Percentiles rank a stretch among this genome's conserved stretches.
Conservation (phyloP, 2,329 filamentous ascomycete species). For the Blastomyces gilchristii region DNA sequence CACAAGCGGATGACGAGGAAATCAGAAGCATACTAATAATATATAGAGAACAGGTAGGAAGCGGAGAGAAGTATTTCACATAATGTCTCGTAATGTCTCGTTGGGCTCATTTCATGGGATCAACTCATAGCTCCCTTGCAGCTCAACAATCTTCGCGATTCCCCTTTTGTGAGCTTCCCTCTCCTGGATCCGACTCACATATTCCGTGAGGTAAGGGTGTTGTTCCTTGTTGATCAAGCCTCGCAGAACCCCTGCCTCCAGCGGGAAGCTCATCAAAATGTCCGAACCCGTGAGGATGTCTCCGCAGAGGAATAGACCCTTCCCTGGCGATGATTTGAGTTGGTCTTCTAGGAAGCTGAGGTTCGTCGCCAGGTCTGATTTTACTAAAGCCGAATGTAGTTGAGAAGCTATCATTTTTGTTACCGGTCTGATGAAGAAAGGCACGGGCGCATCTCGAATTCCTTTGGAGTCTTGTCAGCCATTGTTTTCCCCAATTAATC, state of each 20-base stretch:
- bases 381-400: conserved; percentile 32
- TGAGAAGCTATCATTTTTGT: conserved; percentile 44
- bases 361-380: conserved; percentile 33
- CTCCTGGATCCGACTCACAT: conserved; percentile 22
- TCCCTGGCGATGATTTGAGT: conserved; percentile 33
- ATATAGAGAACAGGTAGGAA: not conserved
- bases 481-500: not conserved
- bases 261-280: conserved; percentile 39
- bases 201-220: conserved; percentile 26
- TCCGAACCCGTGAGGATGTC: conserved; percentile 36
- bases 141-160: conserved; percentile 22
- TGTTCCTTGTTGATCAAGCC: conserved; percentile 27
- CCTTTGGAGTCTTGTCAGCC: conserved; percentile 18
- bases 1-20: too few species aligned
- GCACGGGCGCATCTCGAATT: conserved; percentile 46
- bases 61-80: not conserved
- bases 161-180: conserved; percentile 24
- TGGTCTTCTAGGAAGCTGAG: conserved; percentile 39
- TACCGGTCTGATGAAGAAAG: conserved; percentile 60
- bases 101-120: not conserved
- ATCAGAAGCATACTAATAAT: not conserved
- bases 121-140: conserved; percentile 17
- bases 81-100: not conserved
- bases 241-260: conserved; percentile 29
- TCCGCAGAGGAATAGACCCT: conserved; percentile 35